These are phyloP conservation scores for Telopea speciosissima DNA, from an alignment of 177 flowering plant genomes.

Conservation along the genomic window DNA sequence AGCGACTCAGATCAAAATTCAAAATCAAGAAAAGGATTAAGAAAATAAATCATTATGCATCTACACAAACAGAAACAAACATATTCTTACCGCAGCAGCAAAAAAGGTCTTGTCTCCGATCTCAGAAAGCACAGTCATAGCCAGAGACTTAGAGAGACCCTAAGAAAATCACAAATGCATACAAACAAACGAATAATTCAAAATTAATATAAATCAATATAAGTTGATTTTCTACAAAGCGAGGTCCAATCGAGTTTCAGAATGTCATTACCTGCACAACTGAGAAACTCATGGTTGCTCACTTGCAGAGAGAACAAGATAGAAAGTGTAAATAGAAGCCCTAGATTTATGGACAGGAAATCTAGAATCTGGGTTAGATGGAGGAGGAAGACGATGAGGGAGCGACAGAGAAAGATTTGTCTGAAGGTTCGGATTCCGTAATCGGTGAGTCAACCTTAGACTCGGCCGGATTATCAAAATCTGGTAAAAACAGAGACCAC, in stretches of 20 bases:
- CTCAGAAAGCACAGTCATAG: conserved; percentile 94
- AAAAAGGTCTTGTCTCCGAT: conserved; percentile 98
- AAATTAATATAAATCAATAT: neutral
- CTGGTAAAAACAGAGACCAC: neutral
- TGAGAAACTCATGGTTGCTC: conserved; percentile 33
- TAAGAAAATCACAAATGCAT: conserved; percentile 16
- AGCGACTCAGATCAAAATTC: no score
- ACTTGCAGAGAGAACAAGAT: neutral
- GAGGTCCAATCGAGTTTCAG: neutral
- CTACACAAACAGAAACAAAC: no score
- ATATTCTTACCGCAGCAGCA: conserved; percentile 80
- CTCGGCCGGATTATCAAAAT: neutral
- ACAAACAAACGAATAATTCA: neutral
- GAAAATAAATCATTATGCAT: no score
- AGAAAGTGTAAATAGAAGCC: neutral
- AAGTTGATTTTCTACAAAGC: neutral
- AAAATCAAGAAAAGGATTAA: no score
- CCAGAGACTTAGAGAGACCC: conserved; percentile 93
- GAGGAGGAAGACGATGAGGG: neutral
- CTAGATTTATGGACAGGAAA: neutral
- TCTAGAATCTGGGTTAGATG: neutral
- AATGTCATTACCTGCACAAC: conserved; percentile 29
- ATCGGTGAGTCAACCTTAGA: neutral
- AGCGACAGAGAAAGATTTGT: neutral
- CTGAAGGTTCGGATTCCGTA: no score